Evolutionary conservation across 768 basidiomycete genomes (phyloP), one percentile per base, ranked within the genome.

Genomic region (Podaxis sp.): DNA sequence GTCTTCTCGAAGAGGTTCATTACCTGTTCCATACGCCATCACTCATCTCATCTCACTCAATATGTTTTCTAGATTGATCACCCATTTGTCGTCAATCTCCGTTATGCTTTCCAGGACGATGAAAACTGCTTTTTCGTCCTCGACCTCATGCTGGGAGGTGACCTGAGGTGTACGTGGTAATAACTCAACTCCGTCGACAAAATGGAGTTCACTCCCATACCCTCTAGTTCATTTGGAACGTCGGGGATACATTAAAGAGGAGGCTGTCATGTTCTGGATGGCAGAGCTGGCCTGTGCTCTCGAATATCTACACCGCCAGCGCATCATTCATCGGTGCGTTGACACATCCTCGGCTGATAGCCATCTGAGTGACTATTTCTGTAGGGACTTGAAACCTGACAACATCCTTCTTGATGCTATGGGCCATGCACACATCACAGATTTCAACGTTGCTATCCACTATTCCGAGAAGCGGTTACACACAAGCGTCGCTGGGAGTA

Each of bases 361-460:
- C 11, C 36, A 44, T 37, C 40, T 49, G 7, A 36, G 36, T 60
- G 51, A 64, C 36, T 46, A 38, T 55, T 54, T 57, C 38, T 41
- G 22, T 67, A 96, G 96, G 26, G 96, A 99, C 76, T 74, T 99
- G 63, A 99, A 99, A 73, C 97, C 97, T 2, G 97, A 99, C 74
- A 99, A 99, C 73, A 90, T 99, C 68, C 84, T 99, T 13, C 82
- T 99, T 60, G 96, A 99, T 74, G 86, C 90, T n/a, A 77, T 81
- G 70, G 97, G 97, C 0, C 96, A 99, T 72, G 96, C 93, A 1
- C 96, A 99, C 72, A 80, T 99, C 69, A 99, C 97, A 8, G 97
- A 99, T 77, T 97, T 99, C 80, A 99, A 99, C 71, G 95, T 99
- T 67, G 97, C 96, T 24, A 96, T 99, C 7, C 96, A 99, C 74